Evolutionary conservation across 805 yeast genomes (phyloP).

Genomic region (Saccharomycopsis capsularis): DNA sequence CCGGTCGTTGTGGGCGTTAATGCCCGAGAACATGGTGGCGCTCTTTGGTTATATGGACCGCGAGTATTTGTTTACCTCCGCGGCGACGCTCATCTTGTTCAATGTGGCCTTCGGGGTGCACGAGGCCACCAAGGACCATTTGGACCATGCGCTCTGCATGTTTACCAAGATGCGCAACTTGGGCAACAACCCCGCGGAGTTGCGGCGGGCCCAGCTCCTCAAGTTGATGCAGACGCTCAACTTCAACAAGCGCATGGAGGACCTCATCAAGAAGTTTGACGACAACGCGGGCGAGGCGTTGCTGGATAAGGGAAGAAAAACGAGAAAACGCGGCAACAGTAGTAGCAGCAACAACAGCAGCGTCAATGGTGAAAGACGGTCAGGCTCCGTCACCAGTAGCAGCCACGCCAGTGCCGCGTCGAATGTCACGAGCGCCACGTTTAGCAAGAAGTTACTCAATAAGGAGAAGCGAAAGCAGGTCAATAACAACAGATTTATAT

Average conservation of each 20-base stretch:
- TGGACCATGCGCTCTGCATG: slow-evolving; percentile 63
- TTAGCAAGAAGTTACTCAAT: slow-evolving; percentile 15
- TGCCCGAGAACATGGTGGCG: slow-evolving; percentile 78
- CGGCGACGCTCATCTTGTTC: slow-evolving; percentile 65
- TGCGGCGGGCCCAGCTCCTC: slow-evolving; percentile 63
- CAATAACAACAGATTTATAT: slow-evolving; percentile 16
- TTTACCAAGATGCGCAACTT: slow-evolving; percentile 70
- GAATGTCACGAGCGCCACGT: neutral
- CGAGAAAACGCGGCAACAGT: neutral
- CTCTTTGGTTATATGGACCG: slow-evolving; percentile 83
- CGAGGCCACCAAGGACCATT: slow-evolving; percentile 62
- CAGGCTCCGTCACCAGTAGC: no score
- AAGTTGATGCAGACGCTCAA: slow-evolving; percentile 60
- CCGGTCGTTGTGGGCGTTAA: slow-evolving; percentile 63
- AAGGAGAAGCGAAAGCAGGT: slow-evolving; percentile 19
- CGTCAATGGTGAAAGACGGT: neutral
- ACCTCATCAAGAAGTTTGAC: slow-evolving; percentile 50
- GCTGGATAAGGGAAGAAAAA: neutral
- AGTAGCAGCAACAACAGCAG: neutral
- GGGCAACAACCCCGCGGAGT: slow-evolving; percentile 76
- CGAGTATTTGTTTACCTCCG: slow-evolving; percentile 70
- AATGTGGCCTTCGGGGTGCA: slow-evolving; percentile 79
- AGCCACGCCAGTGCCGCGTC: neutral
- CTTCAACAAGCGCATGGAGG: slow-evolving; percentile 57
- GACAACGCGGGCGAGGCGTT: slow-evolving; percentile 28